A percentile compares a stretch with the other conserved stretches of the same genome.
Evolutionary conservation across 495 filamentous ascomycete genomes (phyloP).

Genomic region (Trichoderma parareesei): DNA sequence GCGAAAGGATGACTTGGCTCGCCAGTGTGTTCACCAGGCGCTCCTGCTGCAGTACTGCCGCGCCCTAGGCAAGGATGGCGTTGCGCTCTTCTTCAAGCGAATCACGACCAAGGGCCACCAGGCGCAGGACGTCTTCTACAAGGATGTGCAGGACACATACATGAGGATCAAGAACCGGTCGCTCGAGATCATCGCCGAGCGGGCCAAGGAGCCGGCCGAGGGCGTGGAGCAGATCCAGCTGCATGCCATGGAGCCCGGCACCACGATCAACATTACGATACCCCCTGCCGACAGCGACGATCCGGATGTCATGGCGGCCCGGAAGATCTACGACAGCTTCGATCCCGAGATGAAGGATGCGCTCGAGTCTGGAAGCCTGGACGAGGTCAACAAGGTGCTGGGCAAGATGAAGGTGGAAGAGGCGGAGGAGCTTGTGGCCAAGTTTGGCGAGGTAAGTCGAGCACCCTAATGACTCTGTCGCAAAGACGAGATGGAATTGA

Average conservation of each 20-base stretch:
- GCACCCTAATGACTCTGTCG: neutral
- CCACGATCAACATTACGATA: conserved; percentile 82
- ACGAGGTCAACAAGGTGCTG: conserved; percentile 90
- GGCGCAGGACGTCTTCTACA: conserved; percentile 82
- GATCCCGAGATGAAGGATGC: conserved; percentile 71
- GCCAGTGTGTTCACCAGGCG: conserved; percentile 89
- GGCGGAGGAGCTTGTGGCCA: conserved; percentile 81
- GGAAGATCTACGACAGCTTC: conserved; percentile 77
- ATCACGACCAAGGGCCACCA: conserved; percentile 89
- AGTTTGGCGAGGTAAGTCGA: conserved; percentile 60
- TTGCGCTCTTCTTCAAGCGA: conserved; percentile 90
- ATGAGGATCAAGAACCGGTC: conserved; percentile 67
- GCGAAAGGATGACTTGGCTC: conserved; percentile 64
- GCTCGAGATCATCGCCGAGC: conserved; percentile 62
- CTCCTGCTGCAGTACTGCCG: conserved; percentile 92
- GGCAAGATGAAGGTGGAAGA: conserved; percentile 89
- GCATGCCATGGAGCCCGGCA: conserved; percentile 90
- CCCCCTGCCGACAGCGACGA: conserved; percentile 59
- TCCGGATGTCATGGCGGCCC: conserved; percentile 52
- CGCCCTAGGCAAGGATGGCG: conserved; percentile 77
- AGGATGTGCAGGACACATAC: conserved; percentile 87
- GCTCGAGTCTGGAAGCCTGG: conserved; percentile 73
- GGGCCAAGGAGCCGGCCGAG: conserved; percentile 56
- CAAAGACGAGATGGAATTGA: neutral
- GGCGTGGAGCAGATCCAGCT: conserved; percentile 95